Percentiles rank a stretch among this genome's conserved stretches.
Conservation (phyloP, 2,329 filamentous ascomycete genomes). For the Cordyceps cicadae region DNA sequence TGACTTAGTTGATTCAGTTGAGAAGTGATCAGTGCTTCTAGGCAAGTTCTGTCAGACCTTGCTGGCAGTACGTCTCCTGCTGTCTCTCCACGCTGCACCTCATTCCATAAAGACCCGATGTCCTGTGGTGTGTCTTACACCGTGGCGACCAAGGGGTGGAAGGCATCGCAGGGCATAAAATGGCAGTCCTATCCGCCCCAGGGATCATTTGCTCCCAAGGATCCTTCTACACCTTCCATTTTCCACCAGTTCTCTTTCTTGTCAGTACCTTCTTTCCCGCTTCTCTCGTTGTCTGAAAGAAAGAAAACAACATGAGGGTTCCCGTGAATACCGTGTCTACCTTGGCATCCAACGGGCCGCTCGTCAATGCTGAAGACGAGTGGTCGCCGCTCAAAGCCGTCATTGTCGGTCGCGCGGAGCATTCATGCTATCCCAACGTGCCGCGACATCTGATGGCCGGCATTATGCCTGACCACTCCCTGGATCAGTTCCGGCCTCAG, state of each 20-base stretch:
- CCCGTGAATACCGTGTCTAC: not conserved
- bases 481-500: slow-evolving; percentile 15
- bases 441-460: slow-evolving; percentile 17
- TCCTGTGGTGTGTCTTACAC: not conserved
- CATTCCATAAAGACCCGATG: not conserved
- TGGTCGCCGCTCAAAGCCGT: slow-evolving; percentile 21
- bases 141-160: not conserved
- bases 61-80: too few species aligned
- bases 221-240: not conserved
- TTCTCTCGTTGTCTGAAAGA: not conserved
- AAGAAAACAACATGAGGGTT: not conserved
- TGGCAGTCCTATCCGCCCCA: not conserved
- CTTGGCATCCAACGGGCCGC: not conserved
- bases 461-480: slow-evolving; percentile 14
- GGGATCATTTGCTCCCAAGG: not conserved
- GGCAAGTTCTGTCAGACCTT: too few species aligned
- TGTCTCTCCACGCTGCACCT: too few species aligned
- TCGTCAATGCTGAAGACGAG: slow-evolving; percentile 18
- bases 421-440: slow-evolving; percentile 19
- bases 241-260: too few species aligned
- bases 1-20: too few species aligned
- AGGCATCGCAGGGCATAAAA: not conserved
- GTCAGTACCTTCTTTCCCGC: not conserved
- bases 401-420: slow-evolving; percentile 21
- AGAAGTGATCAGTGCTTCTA: too few species aligned